Evolutionary conservation across 495 filamentous ascomycete genomes (phyloP).

Genomic region (Aspergillus coremiiformis): DNA sequence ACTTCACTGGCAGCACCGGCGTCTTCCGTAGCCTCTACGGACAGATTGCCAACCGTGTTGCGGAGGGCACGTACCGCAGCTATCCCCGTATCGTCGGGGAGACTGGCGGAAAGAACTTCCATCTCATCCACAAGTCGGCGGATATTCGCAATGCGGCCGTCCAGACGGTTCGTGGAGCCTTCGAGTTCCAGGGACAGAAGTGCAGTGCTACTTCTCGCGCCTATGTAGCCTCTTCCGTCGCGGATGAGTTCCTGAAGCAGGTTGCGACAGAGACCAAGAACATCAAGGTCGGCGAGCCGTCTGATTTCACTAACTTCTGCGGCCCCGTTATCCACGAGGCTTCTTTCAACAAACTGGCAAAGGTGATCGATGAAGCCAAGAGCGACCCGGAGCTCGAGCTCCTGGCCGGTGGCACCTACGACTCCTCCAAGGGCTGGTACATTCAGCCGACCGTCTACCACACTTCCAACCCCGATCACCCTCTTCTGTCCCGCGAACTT

Average conservation of each 20-base stretch:
- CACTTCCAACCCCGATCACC: conserved; percentile 57
- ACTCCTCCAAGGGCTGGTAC: conserved; percentile 56
- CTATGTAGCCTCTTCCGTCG: conserved; percentile 65
- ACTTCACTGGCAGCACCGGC: conserved; percentile 75
- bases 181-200: conserved; percentile 84
- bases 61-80: conserved; percentile 61
- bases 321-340: conserved; percentile 50
- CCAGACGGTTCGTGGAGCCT: conserved; percentile 74
- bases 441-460: conserved; percentile 61
- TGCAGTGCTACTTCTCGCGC: conserved; percentile 74
- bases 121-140: conserved; percentile 66
- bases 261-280: conserved; percentile 58
- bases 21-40: conserved; percentile 80
- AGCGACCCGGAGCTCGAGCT: conserved; percentile 54
- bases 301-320: conserved; percentile 56
- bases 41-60: conserved; percentile 63
- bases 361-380: conserved; percentile 56
- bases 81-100: conserved; percentile 83
- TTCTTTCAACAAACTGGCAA: conserved; percentile 46
- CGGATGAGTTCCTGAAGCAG: conserved; percentile 54
- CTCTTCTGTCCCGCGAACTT: conserved; percentile 53
- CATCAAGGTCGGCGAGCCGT: conserved; percentile 61
- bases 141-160: conserved; percentile 67
- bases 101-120: conserved; percentile 87
- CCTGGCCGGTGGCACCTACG: conserved; percentile 52